Evolutionary conservation across 768 basidiomycete species (phyloP), one percentile per base, ranked within the genome.

Genomic region (Auriculariales sp.): DNA sequence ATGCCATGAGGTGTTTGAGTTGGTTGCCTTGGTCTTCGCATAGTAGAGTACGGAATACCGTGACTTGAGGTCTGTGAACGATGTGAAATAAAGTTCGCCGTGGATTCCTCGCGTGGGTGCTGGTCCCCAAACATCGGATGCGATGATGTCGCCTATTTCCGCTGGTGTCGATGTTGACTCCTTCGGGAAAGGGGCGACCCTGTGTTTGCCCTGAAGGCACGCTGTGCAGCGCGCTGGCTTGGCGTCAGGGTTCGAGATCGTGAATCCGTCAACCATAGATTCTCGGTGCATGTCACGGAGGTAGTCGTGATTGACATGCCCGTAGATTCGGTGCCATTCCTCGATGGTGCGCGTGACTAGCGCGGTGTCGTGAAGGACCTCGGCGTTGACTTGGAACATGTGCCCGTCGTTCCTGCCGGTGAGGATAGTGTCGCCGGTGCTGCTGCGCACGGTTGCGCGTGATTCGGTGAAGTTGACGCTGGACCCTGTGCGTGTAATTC

Each of bases 71-170:
- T 47, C 48, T 22, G 54, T 56, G 9, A 45, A 36, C 17, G 50
- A 28, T 9, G 47, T 53, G 34, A 60, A 63, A 29, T 30, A 39
- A 7, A 47, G 48, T n/a, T 55, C 53, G 2, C 56, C 56, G 5
- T 17, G 3, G 3, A 57, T 32, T 1, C 57, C 56, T 36, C 50
- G 45, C 14, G 59, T 54, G n/a, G 47, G 51, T 3, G 61, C 51
- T 17, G 59, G 61, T 33, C 62, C 63, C 61, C 58, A 61, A 4
- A 63, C 30, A 45, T 63, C 60, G 24, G 33, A 52, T 54, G 29
- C 66, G 53, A 63, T 48, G 33, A 17, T 32, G 33, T 49, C 49
- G 49, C 49, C 49, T 17, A 35, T 19, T 17, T 14, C 22, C 15
- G n/a, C 25, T 19, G 49, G 39, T 19, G 39, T 30, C 30, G 34